Evolutionary conservation across 495 filamentous ascomycete genomes (phyloP), one percentile per base, ranked within the genome.

Genomic region (Penicillium ochrochloron): DNA sequence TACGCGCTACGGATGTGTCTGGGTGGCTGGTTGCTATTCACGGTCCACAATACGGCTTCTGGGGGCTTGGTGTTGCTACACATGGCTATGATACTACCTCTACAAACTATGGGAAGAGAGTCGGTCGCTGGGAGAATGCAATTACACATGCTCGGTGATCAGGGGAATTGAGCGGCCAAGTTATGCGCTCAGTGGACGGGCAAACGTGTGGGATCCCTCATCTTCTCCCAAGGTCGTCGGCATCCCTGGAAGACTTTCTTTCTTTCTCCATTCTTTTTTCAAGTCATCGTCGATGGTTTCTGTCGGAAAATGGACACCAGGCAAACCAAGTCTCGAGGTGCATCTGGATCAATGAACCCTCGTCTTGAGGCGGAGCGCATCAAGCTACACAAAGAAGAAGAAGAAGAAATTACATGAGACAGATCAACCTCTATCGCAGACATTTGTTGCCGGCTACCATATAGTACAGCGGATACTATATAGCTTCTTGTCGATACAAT

Each of bases 401-500:
- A 41, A 41, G 37, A 41, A 41, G 37, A 23, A 39, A 15, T 11
- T 23, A 35, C 31, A n/a, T 39, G 59, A 54, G 64, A 70, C 64
- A 69, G 59, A 55, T 65, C 70, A 59, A 64, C 57, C 63, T 63
- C 57, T 69, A 68, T 62, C 63, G 56, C 70, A 69, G 70, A 68
- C 60, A 68, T 75, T 75, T 70, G 59, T 73, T 74, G 70, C 77
- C 54, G 78, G 75, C 77, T 66, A 76, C 72, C 70, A 73, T 70
- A 81, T 82, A 84, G 81, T 82, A 81, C 79, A 82, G 74, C 82
- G 75, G 79, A 83, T 84, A 80, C 83, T 85, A 84, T 81, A 83
- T 86, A 87, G 85, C 85, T 83, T 86, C 80, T 80, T 86, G 80
- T 86, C 83, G 84, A 85, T 85, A 86, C 81, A 83, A 77, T 85